Evolutionary conservation across 2,329 filamentous ascomycete species (phyloP).

Genomic region (Aspergillus fumigatus): DNA sequence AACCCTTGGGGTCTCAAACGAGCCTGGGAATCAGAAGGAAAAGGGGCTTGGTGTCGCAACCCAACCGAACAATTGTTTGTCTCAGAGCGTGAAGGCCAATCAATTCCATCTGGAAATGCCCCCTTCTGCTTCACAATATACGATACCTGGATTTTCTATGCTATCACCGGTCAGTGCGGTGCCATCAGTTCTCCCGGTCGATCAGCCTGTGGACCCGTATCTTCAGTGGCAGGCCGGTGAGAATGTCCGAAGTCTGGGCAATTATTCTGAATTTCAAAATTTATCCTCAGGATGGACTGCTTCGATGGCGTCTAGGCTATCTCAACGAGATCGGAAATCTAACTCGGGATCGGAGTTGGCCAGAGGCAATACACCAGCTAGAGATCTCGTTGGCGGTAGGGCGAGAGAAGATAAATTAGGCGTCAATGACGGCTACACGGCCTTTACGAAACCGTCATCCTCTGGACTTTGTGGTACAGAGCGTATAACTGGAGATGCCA

Average conservation of each 20-base stretch:
- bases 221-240: not conserved
- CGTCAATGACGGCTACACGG: conserved; percentile 4
- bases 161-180: not conserved
- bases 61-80: not conserved
- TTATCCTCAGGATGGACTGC: not conserved
- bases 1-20: conserved; percentile 12
- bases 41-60: not conserved
- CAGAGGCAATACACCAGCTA: not conserved
- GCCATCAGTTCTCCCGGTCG: not conserved
- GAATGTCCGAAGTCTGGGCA: not conserved
- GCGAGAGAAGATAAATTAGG: not conserved
- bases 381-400: not conserved
- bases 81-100: not conserved
- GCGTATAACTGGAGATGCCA: conserved; percentile 27
- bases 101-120: not conserved
- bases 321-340: not conserved
- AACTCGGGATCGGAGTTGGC: not conserved
- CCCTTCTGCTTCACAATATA: not conserved
- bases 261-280: not conserved
- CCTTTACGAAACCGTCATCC: conserved; percentile 8
- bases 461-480: conserved; percentile 25
- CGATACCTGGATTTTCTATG: not conserved
- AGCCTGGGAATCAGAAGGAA: conserved; percentile 2
- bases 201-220: not conserved
- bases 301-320: not conserved